Evolutionary conservation across 345 rosid species (phyloP), one percentile per base, ranked within the genome.

Genomic region (Eutrema heterophyllum): DNA sequence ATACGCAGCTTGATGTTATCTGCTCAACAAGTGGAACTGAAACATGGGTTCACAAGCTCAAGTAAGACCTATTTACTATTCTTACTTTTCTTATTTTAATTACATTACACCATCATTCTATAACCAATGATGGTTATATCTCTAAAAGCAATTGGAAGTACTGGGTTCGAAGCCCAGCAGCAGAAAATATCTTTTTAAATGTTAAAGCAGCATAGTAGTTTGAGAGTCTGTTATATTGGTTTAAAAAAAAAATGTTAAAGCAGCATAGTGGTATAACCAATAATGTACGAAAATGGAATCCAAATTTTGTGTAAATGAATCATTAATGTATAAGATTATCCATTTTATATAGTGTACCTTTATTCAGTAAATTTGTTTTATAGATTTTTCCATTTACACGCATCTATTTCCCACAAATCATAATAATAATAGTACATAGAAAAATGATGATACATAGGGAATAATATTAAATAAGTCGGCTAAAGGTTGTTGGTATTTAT

Each of bases 1-100:
- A 41, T 43, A 18, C 18, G 76, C 71, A 91, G 98, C 85, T 91
- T 76, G 97, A 94, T 85, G 64, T 91, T 13, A 89, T 91, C 14
- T 94, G 97, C 79, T 76, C 96, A 78, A 88, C 95, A 60, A 88
- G 78, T 77, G 97, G 98, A 24, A 81, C 90, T 38, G 87, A 91
- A 85, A 90, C 97, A 40, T 94, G 98, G 98, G 78, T 94, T 68
- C 83, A 81, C 58, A 94, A 94, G 76, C 97, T 94, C 72, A 87
- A 84, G 98, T 93, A 78, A 78, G 73, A 64, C 7, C 7, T n/a
- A n/a, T n/a, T n/a, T n/a, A n/a, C 46, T 40, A 50, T 18, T n/a
- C n/a, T 39, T 26, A 32, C 7, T 39, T 40, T 50, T 51, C 15
- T 39, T 30, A 30, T 13, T 63, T 16, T 41, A 6, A 35, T 33